A percentile compares a stretch with the other conserved stretches of the same genome.
Evolutionary conservation across 345 rosid species (phyloP).

Genomic region (Aegle marmelos): DNA sequence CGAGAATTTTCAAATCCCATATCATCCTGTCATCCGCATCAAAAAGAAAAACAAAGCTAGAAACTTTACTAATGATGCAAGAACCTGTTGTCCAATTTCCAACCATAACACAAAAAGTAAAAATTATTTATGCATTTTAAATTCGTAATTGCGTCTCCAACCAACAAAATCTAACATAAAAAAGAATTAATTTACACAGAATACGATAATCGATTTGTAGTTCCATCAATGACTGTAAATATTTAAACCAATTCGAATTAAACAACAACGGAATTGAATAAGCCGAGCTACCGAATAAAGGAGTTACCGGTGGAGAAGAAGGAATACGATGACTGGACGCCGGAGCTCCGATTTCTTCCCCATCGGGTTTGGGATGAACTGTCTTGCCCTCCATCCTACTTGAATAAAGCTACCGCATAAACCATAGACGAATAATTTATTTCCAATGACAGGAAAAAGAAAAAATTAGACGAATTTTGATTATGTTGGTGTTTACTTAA

Average conservation of each 20-base stretch:
- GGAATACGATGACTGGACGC: constrained; percentile 1
- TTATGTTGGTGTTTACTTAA: neutral
- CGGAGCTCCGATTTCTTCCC: constrained; percentile 15
- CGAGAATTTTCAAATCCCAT: constrained; percentile 8
- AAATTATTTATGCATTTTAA: too few relatives aligned
- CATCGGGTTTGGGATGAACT: constrained; percentile 3
- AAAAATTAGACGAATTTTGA: neutral
- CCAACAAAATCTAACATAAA: neutral
- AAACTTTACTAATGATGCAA: neutral
- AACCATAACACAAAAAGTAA: neutral
- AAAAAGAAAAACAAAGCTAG: neutral
- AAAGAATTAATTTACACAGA: neutral
- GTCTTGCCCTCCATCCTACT: constrained; percentile 29
- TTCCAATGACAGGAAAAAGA: too few relatives aligned
- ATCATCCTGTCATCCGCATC: constrained; percentile 13
- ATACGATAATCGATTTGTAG: neutral
- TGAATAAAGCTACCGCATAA: neutral
- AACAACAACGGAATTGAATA: neutral
- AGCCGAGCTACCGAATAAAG: neutral
- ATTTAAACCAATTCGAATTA: neutral
- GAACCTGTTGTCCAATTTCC: neutral
- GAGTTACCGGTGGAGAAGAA: constrained; percentile 17
- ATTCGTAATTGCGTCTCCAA: neutral
- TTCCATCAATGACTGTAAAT: neutral
- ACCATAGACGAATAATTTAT: neutral